Evolutionary conservation across 331 rosid species (phyloP), one percentile per base, ranked within the genome.

Genomic region (Rosa hybrid): DNA sequence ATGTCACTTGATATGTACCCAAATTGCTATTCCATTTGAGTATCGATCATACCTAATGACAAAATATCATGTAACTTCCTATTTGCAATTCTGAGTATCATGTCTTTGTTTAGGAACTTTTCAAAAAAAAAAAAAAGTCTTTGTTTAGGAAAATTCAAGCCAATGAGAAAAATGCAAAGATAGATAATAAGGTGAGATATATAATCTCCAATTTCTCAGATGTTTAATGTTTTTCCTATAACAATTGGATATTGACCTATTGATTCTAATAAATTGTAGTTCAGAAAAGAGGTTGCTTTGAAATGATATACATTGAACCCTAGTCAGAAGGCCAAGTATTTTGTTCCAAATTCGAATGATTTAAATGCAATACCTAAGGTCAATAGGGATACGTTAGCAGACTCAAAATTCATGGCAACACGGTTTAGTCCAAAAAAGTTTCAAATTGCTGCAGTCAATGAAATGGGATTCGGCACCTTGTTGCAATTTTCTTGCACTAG

Each of bases 191-290:
- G 57, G 57, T 51, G 57, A 50, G 18, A 50, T 14, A 50, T 46
- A 2, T 10, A 46, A 46, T 9, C 2, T 46, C 13, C 10, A 12
- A 10, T 46, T 10, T 8, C 12, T 9, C 3, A 8, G 10, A 46
- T 46, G 10, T 46, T 9, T 46, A 8, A 2, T 12, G 3, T 10
- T 46, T 9, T 2, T 2, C 12, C 10, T 8, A 46, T 46, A 45
- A 1, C 11, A n/a, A 0, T 48, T 48, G 0, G 34, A 30, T 11
- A 0, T 4, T 48, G 0, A 11, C 13, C 0, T 11, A 11, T 4
- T 51, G 13, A 5, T 51, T 16, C 18, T 51, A 51, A 14, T 51
- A 13, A 48, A 4, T 7, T 18, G 25, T 25, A 56, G 62, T 56
- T 18, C 4, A 56, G n/a, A 18, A 56, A 56, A 18, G 4, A 3